Evolutionary conservation across 768 basidiomycete species (phyloP).

Genomic region (Pleurotus platypus): DNA sequence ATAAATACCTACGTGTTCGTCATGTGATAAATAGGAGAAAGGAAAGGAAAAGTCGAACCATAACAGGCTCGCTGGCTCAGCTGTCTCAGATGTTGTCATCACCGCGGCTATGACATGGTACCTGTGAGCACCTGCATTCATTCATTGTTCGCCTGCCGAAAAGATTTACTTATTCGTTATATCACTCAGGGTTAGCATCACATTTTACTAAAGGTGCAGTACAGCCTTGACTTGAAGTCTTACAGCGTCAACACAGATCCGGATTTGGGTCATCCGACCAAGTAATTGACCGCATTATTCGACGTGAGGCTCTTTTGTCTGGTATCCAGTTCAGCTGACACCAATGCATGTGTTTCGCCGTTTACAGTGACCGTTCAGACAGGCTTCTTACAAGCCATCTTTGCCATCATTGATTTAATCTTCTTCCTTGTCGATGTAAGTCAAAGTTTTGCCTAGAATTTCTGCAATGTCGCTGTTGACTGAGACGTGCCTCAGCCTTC

Average conservation of each 20-base stretch:
- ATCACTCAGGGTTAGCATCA: background rate
- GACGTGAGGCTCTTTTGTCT: slow-evolving; percentile 20
- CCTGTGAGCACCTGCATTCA: slow-evolving; percentile 24
- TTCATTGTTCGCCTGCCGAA: too few relatives aligned
- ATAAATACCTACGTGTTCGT: too few relatives aligned
- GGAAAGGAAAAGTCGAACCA: too few relatives aligned
- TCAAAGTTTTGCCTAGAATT: background rate
- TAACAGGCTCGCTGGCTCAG: slow-evolving; percentile 33
- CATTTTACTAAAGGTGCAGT: background rate
- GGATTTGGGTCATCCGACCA: slow-evolving; percentile 38
- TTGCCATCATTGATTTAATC: slow-evolving; percentile 28
- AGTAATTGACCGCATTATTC: slow-evolving; percentile 38
- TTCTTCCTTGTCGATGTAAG: slow-evolving; percentile 25
- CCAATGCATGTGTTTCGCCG: too few relatives aligned
- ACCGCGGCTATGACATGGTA: slow-evolving; percentile 38
- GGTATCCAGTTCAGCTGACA: background rate
- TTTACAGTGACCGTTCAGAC: slow-evolving; percentile 31
- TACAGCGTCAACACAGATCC: slow-evolving; percentile 35
- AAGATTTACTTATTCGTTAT: background rate
- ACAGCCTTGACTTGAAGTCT: background rate
- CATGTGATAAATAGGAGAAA: too few relatives aligned
- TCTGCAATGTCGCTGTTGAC: background rate
- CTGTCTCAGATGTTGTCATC: slow-evolving; percentile 37
- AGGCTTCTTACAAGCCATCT: slow-evolving; percentile 28
- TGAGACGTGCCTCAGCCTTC: slow-evolving; percentile 12